Evolutionary conservation across 1,139 yeast species (phyloP).

Genomic region (Diutina ranongensis): DNA sequence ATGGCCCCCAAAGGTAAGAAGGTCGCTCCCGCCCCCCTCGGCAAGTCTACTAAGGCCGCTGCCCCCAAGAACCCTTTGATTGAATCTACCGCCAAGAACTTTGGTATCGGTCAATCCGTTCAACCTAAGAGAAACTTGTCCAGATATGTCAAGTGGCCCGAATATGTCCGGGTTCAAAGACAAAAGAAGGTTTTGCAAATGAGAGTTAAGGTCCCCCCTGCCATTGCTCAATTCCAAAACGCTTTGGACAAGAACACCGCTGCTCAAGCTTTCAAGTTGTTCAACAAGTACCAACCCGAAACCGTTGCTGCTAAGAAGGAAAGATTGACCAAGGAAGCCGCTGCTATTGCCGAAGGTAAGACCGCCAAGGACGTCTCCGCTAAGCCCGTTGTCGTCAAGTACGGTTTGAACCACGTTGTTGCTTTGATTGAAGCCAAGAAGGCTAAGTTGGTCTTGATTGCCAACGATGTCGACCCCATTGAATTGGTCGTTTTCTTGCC

Average conservation of each 20-base stretch:
- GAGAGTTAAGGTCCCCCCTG: slow-evolving; percentile 98
- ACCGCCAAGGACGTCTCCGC: slow-evolving; percentile 90
- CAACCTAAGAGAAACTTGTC: slow-evolving; percentile 4
- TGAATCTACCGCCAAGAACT: slow-evolving; percentile 5
- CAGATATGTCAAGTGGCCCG: slow-evolving; percentile 6
- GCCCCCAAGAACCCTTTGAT: slow-evolving; percentile 6
- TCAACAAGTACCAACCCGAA: slow-evolving; percentile 99
- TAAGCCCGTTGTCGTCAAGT: slow-evolving; percentile 92
- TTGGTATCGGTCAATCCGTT: slow-evolving; percentile 3
- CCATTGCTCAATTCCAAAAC: slow-evolving; percentile 90
- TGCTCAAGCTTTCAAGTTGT: slow-evolving; percentile 88
- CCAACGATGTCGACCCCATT: slow-evolving; percentile 98
- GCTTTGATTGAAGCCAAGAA: slow-evolving; percentile 85
- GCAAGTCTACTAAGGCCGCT: background rate
- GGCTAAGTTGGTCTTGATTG: slow-evolving; percentile 92
- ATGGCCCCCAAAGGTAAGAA: slow-evolving; percentile 17
- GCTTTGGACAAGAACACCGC: slow-evolving; percentile 98
- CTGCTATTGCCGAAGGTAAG: slow-evolving; percentile 97
- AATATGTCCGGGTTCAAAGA: slow-evolving; percentile 3
- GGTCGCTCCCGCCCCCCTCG: slow-evolving; percentile 6
- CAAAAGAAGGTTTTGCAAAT: slow-evolving; percentile 61
- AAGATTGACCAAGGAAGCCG: slow-evolving; percentile 97
- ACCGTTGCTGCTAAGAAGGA: slow-evolving; percentile 95
- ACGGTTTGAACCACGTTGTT: slow-evolving; percentile 98
- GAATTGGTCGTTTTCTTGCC: slow-evolving; percentile 95